Evolutionary conservation across 306 rosid species (phyloP).

Genomic region (Sicyos edulis): DNA sequence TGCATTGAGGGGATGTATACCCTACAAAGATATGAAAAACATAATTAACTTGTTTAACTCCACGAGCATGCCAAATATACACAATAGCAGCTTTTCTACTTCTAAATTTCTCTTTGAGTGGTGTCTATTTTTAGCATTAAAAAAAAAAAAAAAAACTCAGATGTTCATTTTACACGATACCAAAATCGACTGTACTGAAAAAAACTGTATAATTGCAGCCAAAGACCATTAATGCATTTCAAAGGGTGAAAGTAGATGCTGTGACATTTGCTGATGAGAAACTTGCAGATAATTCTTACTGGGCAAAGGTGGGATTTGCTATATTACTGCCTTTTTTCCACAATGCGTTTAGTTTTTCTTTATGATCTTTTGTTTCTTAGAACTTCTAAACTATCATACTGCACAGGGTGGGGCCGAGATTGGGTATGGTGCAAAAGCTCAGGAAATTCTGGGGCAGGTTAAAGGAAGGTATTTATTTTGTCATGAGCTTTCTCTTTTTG

Average conservation of each 20-base stretch:
- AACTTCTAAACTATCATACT: slow-evolving; percentile 21
- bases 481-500: not conserved
- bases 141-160: too few relatives aligned
- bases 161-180: too few relatives aligned
- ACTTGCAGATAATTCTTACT: slow-evolving; percentile 85
- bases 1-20: not conserved
- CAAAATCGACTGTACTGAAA: too few relatives aligned
- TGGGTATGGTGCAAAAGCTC: slow-evolving; percentile 98
- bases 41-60: not conserved
- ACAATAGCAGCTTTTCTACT: not conserved
- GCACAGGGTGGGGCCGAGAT: slow-evolving; percentile 74
- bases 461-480: slow-evolving; percentile 66
- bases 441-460: slow-evolving; percentile 88
- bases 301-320: slow-evolving; percentile 73
- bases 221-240: slow-evolving; percentile 59
- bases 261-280: slow-evolving; percentile 52
- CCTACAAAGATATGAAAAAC: not conserved
- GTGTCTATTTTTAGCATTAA: not conserved
- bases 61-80: too few relatives aligned
- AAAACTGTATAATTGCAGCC: slow-evolving; percentile 37
- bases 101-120: not conserved
- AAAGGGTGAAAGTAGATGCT: slow-evolving; percentile 66
- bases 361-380: slow-evolving; percentile 2
- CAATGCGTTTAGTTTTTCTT: too few relatives aligned
- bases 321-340: slow-evolving; percentile 16